phyloP scores from a whole-genome alignment of 75 land plant genomes.

The Pinus tabuliformis region DNA sequence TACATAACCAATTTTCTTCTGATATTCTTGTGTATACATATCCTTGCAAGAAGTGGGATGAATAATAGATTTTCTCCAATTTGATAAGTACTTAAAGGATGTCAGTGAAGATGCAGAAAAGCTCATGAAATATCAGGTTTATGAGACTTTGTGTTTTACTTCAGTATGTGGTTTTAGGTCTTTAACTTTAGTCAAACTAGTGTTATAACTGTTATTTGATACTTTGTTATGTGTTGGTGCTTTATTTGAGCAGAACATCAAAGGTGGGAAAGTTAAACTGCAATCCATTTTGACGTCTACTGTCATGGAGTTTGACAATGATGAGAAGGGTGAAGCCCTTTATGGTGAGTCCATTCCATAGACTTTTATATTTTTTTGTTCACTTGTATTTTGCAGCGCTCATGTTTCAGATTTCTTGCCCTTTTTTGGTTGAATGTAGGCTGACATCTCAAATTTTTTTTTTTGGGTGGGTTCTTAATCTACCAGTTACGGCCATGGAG shows the following conservation, averaged over 20 bases:
- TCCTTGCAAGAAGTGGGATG: no score
- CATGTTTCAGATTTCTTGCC: no score
- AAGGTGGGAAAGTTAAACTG: slow-evolving; percentile 83
- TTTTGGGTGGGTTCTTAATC: neutral
- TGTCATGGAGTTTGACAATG: slow-evolving; percentile 63
- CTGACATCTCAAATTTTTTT: no score
- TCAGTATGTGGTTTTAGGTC: no score
- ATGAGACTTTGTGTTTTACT: no score
- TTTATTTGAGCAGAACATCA: slow-evolving; percentile 44
- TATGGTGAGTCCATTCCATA: slow-evolving; percentile 48
- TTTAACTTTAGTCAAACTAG: no score
- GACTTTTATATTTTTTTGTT: neutral
- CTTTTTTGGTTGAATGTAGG: no score
- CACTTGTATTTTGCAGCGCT: neutral
- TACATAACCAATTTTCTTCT: no score
- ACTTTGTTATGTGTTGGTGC: neutral
- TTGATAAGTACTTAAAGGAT: slow-evolving; percentile 78
- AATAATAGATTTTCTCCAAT: neutral
- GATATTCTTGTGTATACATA: no score
- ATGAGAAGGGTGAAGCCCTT: slow-evolving; percentile 92
- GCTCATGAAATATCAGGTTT: slow-evolving; percentile 90
- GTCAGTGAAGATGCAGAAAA: slow-evolving; percentile 84
- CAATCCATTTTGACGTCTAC: slow-evolving; percentile 64
- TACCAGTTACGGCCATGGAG: slow-evolving; percentile 69
- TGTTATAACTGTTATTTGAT: neutral